phyloP scores from a whole-genome alignment of 129 eudicot genomes.

The Escallonia rubra region DNA sequence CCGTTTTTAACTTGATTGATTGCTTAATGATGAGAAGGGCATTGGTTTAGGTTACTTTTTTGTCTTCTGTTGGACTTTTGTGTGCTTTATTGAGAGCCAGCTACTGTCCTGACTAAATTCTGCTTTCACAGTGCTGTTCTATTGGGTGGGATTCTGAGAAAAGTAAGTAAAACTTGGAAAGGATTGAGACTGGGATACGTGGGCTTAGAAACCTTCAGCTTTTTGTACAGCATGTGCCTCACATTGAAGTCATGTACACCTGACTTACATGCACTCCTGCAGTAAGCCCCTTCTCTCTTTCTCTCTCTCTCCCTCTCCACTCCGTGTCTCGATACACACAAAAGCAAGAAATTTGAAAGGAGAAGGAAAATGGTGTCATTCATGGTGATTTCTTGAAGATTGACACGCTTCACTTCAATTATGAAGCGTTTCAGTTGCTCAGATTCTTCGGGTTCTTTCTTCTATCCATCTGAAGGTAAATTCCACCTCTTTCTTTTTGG shows the following conservation, averaged over 20 bases:
- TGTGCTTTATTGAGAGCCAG: not conserved
- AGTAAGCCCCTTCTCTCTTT: not conserved
- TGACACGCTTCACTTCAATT: not conserved
- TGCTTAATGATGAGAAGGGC: no score
- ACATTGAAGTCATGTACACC: not conserved
- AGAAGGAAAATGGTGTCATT: no score
- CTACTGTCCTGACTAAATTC: not conserved
- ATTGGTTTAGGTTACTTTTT: no score
- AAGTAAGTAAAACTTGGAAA: not conserved
- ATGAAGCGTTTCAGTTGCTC: conserved; percentile 24
- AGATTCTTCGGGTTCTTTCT: conserved; percentile 17
- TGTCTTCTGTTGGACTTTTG: no score
- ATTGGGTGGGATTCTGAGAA: not conserved
- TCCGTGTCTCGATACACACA: no score
- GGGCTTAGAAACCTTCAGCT: not conserved
- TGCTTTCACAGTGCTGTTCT: not conserved
- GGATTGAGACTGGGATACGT: no score
- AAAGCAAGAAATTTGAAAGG: no score
- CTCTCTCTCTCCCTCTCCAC: not conserved
- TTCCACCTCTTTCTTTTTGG: no score
- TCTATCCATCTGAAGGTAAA: conserved; percentile 18
- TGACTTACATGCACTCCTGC: not conserved
- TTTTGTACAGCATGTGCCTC: not conserved
- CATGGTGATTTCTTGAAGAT: not conserved
- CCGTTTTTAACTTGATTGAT: no score